A percentile compares a stretch with the other conserved stretches of the same genome.
Evolutionary conservation across 169 alveolate genomes (phyloP).

Genomic region (Plasmodium falciparum): DNA sequence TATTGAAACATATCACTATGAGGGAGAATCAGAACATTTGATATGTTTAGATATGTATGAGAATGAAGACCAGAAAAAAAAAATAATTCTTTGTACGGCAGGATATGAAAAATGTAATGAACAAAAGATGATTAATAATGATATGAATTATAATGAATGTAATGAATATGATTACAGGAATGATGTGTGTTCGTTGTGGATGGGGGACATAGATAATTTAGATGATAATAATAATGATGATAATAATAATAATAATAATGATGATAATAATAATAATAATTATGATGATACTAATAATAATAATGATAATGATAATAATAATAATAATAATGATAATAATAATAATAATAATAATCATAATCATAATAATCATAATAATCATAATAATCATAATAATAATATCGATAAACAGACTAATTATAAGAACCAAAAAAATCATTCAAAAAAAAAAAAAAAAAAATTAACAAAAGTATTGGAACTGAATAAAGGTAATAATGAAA

Average conservation of each 20-base stretch:
- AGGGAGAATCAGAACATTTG: constrained; percentile 46
- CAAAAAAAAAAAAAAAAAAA: constrained; percentile 7
- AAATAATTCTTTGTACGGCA: constrained; percentile 43
- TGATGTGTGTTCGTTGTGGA: constrained; percentile 23
- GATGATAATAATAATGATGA: constrained; percentile 18
- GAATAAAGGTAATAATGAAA: background rate
- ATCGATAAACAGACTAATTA: background rate
- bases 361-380: background rate
- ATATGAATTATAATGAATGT: background rate
- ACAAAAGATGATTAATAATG: background rate
- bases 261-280: background rate
- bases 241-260: background rate
- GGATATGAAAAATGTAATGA: background rate
- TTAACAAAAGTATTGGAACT: constrained; percentile 36
- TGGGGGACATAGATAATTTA: constrained; percentile 24
- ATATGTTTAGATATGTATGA: constrained; percentile 56
- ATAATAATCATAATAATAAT: background rate
- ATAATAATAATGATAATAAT: background rate
- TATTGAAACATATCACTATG: constrained; percentile 32
- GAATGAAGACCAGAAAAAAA: constrained; percentile 10
- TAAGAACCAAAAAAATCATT: background rate
- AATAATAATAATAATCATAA: background rate
- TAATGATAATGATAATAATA: background rate
- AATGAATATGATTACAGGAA: constrained; percentile 1
- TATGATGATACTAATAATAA: background rate